These are phyloP conservation scores for Inga leiocalycina DNA, from an alignment of 306 rosid genomes.

Conservation along the genomic window DNA sequence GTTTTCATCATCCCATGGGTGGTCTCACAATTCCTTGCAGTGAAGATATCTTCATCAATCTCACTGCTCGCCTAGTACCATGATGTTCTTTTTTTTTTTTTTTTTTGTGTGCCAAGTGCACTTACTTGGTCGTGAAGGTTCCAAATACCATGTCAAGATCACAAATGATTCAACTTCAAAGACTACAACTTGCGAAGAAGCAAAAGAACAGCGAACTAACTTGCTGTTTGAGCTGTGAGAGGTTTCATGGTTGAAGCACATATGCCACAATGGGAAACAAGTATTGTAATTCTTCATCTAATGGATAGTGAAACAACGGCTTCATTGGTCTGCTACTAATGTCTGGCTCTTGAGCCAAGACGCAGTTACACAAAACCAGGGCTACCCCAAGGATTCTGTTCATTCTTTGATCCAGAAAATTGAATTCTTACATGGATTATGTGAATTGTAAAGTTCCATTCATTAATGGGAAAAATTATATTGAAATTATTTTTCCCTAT, in stretches of 20 bases:
- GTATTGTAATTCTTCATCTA: neutral
- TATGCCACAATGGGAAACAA: neutral
- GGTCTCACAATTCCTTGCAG: conserved; percentile 58
- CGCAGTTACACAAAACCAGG: neutral
- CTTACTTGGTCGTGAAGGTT: neutral
- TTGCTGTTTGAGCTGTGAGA: neutral
- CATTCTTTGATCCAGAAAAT: conserved; percentile 1
- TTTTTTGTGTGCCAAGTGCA: neutral
- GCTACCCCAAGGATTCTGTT: neutral
- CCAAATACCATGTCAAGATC: neutral
- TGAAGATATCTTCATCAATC: conserved; percentile 43
- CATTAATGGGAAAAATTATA: neutral
- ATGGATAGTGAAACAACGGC: neutral
- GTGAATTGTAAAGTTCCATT: conserved; percentile 14
- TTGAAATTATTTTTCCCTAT: neutral
- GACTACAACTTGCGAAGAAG: neutral
- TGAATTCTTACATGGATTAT: neutral
- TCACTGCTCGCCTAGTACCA: conserved; percentile 32
- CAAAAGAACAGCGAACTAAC: neutral
- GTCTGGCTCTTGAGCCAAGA: neutral
- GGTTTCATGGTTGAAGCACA: conserved; percentile 6
- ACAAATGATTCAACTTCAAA: neutral
- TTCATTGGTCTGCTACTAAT: neutral
- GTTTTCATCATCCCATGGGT: conserved; percentile 50
- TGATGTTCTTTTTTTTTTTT: neutral